Percentiles rank a stretch among this genome's conserved stretches.
Conservation (phyloP, 768 basidiomycete genomes). For the Suillus brevipes region DNA sequence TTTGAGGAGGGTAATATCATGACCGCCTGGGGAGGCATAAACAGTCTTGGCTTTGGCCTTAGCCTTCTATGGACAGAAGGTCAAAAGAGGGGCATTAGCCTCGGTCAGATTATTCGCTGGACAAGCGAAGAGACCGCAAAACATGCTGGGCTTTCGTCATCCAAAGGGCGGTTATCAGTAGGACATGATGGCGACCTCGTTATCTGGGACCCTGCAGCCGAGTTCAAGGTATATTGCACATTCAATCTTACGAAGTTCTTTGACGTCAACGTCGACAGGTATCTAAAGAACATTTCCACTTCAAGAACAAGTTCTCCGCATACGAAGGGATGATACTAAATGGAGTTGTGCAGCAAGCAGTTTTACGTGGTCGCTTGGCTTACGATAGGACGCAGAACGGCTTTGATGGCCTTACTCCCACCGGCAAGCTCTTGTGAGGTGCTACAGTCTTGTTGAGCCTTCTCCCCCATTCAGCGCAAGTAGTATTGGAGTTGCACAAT, state of each 20-base stretch:
- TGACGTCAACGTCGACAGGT: conserved; percentile 48
- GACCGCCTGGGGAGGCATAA: conserved; percentile 94
- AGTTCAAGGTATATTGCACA: conserved; percentile 38
- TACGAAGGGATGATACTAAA: conserved; percentile 74
- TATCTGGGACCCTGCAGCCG: conserved; percentile 70
- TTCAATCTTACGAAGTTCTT: conserved; percentile 1
- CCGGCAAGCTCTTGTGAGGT: conserved; percentile 39
- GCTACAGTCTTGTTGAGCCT: neutral
- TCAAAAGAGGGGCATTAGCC: conserved; percentile 48
- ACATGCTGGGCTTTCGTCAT: conserved; percentile 69
- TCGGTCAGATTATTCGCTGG: conserved; percentile 75
- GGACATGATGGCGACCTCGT: conserved; percentile 88
- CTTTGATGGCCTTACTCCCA: conserved; percentile 35
- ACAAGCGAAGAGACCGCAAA: conserved; percentile 69
- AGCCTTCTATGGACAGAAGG: conserved; percentile 87
- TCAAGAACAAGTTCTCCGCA: conserved; percentile 94
- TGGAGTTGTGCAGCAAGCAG: conserved; percentile 77
- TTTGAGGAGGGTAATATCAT: conserved; percentile 79
- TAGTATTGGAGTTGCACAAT: neutral
- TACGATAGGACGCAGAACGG: conserved; percentile 50
- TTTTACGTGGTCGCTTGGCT: conserved; percentile 71
- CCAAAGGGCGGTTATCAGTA: conserved; percentile 70
- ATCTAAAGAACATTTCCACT: conserved; percentile 67
- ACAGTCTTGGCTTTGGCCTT: conserved; percentile 85
- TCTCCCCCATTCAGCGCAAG: neutral